Conservation (phyloP, 1,139 yeast species). For the Kluyveromyces marxianus region DNA sequence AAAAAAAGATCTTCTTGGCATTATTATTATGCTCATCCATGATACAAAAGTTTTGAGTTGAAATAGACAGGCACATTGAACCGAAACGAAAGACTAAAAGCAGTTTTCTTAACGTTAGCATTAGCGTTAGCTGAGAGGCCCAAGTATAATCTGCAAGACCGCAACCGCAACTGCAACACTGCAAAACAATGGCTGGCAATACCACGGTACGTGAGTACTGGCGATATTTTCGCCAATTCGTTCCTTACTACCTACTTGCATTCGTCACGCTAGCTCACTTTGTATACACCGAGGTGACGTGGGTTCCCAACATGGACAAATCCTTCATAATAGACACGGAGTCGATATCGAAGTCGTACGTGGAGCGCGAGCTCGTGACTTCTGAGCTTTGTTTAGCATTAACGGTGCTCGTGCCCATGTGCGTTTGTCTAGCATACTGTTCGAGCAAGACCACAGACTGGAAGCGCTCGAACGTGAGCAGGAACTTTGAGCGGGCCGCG, state of each 20-base stretch:
- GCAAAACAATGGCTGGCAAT: too few relatives aligned
- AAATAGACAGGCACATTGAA: too few relatives aligned
- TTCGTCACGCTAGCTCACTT: conserved; percentile 9
- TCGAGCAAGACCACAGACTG: conserved; percentile 1
- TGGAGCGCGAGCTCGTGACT: conserved; percentile 19
- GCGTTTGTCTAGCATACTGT: conserved; percentile 2
- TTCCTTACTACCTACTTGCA: conserved; percentile 1
- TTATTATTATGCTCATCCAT: too few relatives aligned
- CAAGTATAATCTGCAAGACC: too few relatives aligned
- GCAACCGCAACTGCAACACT: too few relatives aligned
- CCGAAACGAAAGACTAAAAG: too few relatives aligned
- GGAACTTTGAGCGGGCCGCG: conserved; percentile 12
- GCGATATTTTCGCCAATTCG: conserved; percentile 1
- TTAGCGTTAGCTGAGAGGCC: too few relatives aligned
- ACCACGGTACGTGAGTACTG: neutral
- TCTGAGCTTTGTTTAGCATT: conserved; percentile 19
- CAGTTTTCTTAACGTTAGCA: too few relatives aligned
- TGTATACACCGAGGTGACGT: conserved; percentile 14
- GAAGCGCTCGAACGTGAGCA: conserved; percentile 3
- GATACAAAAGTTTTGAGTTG: too few relatives aligned
- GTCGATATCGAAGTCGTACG: conserved; percentile 16
- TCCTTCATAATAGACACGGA: conserved; percentile 14
- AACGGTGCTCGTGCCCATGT: conserved; percentile 15
- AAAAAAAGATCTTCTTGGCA: too few relatives aligned
- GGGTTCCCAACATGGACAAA: conserved; percentile 15